These are phyloP conservation scores for Amesomyces nigricolor DNA, from an alignment of 2,329 filamentous ascomycete genomes.

Conservation along the genomic window DNA sequence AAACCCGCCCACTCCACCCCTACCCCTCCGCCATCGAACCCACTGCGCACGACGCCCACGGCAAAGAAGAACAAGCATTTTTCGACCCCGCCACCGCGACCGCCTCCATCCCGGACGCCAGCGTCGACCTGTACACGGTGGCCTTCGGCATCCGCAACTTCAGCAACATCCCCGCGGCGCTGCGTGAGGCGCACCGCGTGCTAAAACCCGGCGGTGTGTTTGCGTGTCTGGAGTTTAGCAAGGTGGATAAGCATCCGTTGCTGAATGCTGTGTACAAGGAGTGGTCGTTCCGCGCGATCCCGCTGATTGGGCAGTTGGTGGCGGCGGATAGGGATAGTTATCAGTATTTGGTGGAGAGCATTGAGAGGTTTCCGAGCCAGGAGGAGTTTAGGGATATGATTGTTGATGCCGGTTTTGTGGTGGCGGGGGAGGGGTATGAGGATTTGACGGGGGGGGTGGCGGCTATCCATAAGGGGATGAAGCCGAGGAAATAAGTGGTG, in stretches of 20 bases:
- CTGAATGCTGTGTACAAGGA: slow-evolving; percentile 86
- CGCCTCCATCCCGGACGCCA: slow-evolving; percentile 55
- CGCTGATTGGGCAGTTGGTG: slow-evolving; percentile 89
- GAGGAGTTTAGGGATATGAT: slow-evolving; percentile 81
- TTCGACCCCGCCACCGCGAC: slow-evolving; percentile 24
- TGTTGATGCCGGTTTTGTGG: slow-evolving; percentile 72
- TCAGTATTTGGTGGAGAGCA: slow-evolving; percentile 97
- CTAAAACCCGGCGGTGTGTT: slow-evolving; percentile 94
- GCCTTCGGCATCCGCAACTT: slow-evolving; percentile 98
- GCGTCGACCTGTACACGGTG: slow-evolving; percentile 93
- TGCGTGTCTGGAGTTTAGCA: slow-evolving; percentile 92
- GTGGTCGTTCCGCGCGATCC: slow-evolving; percentile 94
- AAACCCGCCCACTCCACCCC: slow-evolving; percentile 19
- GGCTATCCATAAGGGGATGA: slow-evolving; percentile 94
- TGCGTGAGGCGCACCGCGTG: slow-evolving; percentile 79
- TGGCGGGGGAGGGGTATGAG: slow-evolving; percentile 79
- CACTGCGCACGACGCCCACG: background rate
- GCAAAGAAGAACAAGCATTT: slow-evolving; percentile 15
- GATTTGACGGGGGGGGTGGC: slow-evolving; percentile 89
- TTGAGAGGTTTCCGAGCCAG: slow-evolving; percentile 87
- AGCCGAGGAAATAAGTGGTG: slow-evolving; percentile 47
- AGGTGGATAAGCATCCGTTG: slow-evolving; percentile 66
- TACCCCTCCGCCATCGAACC: slow-evolving; percentile 4
- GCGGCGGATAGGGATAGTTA: slow-evolving; percentile 93
- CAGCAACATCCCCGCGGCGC: slow-evolving; percentile 77